Evolutionary conservation across 768 basidiomycete genomes (phyloP).

Genomic region (Phylloporus rhodoxanthus): DNA sequence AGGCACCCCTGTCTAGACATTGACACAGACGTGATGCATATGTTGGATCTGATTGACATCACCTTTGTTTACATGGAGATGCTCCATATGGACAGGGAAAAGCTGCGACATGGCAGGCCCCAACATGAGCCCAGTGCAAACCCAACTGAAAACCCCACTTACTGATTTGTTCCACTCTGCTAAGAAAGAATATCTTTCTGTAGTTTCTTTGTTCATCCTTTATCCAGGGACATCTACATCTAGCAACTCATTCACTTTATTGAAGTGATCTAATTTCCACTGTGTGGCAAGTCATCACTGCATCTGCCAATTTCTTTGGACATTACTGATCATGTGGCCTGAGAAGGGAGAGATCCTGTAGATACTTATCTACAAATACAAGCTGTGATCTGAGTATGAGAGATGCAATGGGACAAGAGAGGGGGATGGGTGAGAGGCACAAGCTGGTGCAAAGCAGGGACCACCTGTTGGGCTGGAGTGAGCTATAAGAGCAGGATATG

Average conservation of each 20-base stretch:
- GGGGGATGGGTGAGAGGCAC: no score
- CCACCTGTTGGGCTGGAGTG: no score
- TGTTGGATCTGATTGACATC: conserved; percentile 21
- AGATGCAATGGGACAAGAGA: no score
- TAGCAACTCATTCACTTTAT: background rate
- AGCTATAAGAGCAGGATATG: no score
- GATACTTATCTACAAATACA: no score
- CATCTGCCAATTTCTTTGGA: no score
- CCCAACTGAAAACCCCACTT: background rate
- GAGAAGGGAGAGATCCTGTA: no score
- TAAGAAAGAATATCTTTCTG: background rate
- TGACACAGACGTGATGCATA: conserved; percentile 11
- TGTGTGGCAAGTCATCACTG: no score
- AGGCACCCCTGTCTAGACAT: conserved; percentile 21
- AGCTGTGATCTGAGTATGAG: no score
- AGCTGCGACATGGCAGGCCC: background rate
- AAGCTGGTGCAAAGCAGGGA: no score
- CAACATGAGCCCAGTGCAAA: background rate
- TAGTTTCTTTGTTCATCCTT: background rate
- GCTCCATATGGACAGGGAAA: conserved; percentile 9
- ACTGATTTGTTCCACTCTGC: background rate
- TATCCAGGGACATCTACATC: background rate
- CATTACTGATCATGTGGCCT: no score
- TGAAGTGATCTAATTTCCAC: no score
- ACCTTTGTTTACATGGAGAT: conserved; percentile 27